Conservation (phyloP, 2,329 filamentous ascomycete species). For the Colletotrichum sansevieriae region DNA sequence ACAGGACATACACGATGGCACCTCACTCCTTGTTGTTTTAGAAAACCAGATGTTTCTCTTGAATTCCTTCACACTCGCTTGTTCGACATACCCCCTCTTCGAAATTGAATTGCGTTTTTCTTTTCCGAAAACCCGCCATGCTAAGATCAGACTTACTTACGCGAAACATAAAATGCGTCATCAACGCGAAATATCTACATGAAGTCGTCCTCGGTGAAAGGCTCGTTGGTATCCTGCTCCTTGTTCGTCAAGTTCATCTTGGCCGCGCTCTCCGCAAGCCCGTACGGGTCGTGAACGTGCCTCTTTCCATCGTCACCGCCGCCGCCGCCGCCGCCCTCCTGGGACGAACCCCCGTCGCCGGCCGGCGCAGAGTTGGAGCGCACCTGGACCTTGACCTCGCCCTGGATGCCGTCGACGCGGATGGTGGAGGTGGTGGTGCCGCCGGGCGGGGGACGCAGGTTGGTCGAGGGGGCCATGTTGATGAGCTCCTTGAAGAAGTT, state of each 20-base stretch:
- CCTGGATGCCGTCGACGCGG: slow-evolving; percentile 67
- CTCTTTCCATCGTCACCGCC: slow-evolving; percentile 36
- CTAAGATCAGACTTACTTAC: background rate
- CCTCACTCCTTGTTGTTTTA: slow-evolving; percentile 9
- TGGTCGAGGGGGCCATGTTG: slow-evolving; percentile 56
- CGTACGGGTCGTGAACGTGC: slow-evolving; percentile 47
- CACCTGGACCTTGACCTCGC: slow-evolving; percentile 69
- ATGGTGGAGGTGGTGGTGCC: slow-evolving; percentile 58
- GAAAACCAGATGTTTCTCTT: background rate
- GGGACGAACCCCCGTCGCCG: slow-evolving; percentile 30
- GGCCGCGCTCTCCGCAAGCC: slow-evolving; percentile 60
- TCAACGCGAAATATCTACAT: slow-evolving; percentile 51
- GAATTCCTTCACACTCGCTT: background rate
- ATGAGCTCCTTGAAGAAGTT: slow-evolving; percentile 77
- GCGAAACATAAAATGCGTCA: background rate
- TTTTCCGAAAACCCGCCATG: background rate
- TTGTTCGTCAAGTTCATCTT: slow-evolving; percentile 52
- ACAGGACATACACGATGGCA: slow-evolving; percentile 35
- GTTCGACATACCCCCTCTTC: background rate
- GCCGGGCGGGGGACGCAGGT: slow-evolving; percentile 51
- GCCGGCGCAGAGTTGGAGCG: slow-evolving; percentile 47
- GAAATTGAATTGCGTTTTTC: background rate
- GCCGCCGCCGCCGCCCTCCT: slow-evolving; percentile 22
- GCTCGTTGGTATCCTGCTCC: slow-evolving; percentile 45
- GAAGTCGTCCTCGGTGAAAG: slow-evolving; percentile 59